Evolutionary conservation across 345 rosid genomes (phyloP).

Genomic region (Acer negundo): DNA sequence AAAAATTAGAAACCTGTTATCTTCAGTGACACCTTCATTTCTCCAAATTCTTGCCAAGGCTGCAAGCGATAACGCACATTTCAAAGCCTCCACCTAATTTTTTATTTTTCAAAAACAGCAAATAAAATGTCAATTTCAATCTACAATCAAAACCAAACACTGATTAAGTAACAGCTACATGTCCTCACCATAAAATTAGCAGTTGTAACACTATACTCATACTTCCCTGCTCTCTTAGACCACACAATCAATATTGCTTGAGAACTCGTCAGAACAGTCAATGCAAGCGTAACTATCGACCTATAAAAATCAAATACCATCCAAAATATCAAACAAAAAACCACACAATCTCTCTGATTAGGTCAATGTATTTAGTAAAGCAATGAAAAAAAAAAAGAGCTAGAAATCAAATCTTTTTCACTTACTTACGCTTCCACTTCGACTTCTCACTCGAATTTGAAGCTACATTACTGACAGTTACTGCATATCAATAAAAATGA

Average conservation of each 20-base stretch:
- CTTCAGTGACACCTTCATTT: conserved; percentile 82
- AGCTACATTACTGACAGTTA: conserved; percentile 41
- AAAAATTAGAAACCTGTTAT: conserved; percentile 58
- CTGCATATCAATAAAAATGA: conserved; percentile 31
- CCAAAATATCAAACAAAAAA: background rate
- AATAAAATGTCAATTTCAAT: conserved; percentile 16
- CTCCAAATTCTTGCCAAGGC: conserved; percentile 86
- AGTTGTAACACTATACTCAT: conserved; percentile 94
- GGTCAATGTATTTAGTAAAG: background rate
- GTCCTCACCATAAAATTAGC: conserved; percentile 87
- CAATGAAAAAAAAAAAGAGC: background rate
- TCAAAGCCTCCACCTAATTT: conserved; percentile 86
- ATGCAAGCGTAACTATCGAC: conserved; percentile 74
- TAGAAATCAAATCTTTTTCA: conserved; percentile 1
- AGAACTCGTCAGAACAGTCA: conserved; percentile 90
- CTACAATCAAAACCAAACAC: background rate
- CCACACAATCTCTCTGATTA: background rate
- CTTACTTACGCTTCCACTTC: conserved; percentile 86
- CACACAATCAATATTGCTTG: conserved; percentile 97
- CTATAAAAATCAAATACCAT: conserved; percentile 32
- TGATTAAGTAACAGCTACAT: background rate
- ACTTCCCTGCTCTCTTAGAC: conserved; percentile 99
- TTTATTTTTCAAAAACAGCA: conserved; percentile 14
- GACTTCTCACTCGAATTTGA: conserved; percentile 40
- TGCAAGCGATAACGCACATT: conserved; percentile 83